Base-by-base conservation (phyloP, 768 basidiomycete genomes). In the Coprinopsis sp. region DNA sequence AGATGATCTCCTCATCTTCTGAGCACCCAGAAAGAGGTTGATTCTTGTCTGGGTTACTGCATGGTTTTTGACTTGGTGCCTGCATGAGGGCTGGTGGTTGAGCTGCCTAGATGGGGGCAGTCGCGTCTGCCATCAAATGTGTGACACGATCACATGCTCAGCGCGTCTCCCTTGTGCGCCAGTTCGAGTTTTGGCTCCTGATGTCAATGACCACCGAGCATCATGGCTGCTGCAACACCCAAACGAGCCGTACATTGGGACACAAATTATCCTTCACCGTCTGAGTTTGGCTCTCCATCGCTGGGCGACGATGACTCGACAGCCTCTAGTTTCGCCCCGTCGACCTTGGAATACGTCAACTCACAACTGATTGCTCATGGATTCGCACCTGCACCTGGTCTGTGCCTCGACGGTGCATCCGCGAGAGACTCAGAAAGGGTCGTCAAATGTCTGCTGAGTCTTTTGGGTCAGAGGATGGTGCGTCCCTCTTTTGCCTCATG, bases 291-390 rank as follows among this genome's bases (percentile, higher is more conserved):
- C 27, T 78, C 77, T 16, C 67, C 75, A 6, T 66, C 66, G 34
- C 69, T 70, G 44, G 66, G 72, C 11, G 18, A 42, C 27, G 40
- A n/a, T 19, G 62, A 70, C 18, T 75, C 77, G 4, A 63, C 73
- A 3, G 73, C 73, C 1, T 74, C 73, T 0, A 76, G 73, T 0
- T 62, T 71, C 23, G 77, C 77, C 19, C 69, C 78, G 6, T 84
- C 84, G 3, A 84, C 76, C 48, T 61, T 89, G 21, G 82, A 89
- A 47, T 91, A 87, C 58, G 73, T 91, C 58, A 92, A 91, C 58
- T 70, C 83, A 16, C 91, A 93, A 54, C 76, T 93, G 5, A 64
- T 88, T 38, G 83, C 90, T 2, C 90, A 92, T 66, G 91, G 91
- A 6, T 92, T 87, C 54, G 65, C 76, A 1, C 57, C 77, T 8